Conservation (phyloP, 345 rosid genomes). For the Triadica sebifera region DNA sequence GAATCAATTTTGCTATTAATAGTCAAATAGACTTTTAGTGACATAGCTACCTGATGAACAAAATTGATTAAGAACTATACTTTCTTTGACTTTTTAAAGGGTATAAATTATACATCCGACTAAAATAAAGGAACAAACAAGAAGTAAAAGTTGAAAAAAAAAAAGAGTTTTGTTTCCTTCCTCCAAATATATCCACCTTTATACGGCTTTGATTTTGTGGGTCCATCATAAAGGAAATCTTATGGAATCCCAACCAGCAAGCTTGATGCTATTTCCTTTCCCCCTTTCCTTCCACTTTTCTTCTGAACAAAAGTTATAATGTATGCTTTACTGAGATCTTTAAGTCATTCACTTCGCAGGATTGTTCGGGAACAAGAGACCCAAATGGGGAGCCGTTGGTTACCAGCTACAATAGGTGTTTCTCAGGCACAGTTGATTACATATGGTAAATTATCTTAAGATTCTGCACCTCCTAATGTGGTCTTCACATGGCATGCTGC, state of each 20-base stretch:
- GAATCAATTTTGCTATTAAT: neutral
- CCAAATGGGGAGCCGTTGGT: conserved; percentile 73
- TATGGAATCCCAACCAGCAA: neutral
- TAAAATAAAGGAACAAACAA: neutral
- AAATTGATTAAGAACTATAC: neutral
- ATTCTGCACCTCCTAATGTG: neutral
- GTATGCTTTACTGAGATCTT: neutral
- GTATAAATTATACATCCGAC: neutral
- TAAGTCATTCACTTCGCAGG: conserved; percentile 42
- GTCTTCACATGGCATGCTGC: neutral
- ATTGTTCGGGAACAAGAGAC: conserved; percentile 65
- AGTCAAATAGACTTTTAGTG: neutral
- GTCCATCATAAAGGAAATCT: neutral
- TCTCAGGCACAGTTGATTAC: conserved; percentile 93
- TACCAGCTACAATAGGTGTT: conserved; percentile 85
- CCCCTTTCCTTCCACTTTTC: neutral
- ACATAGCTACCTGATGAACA: neutral
- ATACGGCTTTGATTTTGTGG: too few species aligned
- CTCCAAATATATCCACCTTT: neutral
- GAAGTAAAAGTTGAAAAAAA: neutral
- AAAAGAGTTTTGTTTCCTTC: neutral
- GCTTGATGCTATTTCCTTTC: neutral
- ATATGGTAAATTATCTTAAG: conserved; percentile 57
- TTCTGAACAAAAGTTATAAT: neutral
- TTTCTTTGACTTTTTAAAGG: neutral